Conservation (phyloP, 1,284 basidiomycete species). For the Austropuccinia psidii region DNA sequence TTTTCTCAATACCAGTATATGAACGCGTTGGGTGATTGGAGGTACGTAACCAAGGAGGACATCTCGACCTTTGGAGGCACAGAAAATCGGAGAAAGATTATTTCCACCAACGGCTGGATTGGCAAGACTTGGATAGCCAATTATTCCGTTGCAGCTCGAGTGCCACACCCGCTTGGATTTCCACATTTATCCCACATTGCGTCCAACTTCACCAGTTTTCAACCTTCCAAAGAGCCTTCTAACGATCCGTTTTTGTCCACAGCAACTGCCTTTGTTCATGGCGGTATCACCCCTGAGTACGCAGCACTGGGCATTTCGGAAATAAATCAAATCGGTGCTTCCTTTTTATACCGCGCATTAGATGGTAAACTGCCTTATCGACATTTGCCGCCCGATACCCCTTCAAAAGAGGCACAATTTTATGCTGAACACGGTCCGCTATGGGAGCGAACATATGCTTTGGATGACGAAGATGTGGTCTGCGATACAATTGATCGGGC, state of each 20-base stretch:
- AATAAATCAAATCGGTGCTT: conserved; percentile 65
- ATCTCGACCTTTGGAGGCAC: conserved; percentile 67
- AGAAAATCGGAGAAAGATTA: conserved; percentile 57
- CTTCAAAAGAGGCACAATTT: conserved; percentile 60
- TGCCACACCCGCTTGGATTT: conserved; percentile 60
- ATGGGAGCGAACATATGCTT: conserved; percentile 64
- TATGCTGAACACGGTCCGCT: conserved; percentile 66
- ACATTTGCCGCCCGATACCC: conserved; percentile 62
- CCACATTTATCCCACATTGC: not conserved
- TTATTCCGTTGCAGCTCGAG: conserved; percentile 71
- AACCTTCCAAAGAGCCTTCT: conserved; percentile 41
- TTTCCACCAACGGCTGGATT: conserved; percentile 66
- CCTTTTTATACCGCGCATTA: conserved; percentile 61
- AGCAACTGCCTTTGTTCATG: conserved; percentile 67
- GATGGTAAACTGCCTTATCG: conserved; percentile 54
- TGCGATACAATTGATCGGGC: conserved; percentile 66
- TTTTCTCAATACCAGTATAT: conserved; percentile 50
- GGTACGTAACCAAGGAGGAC: conserved; percentile 74
- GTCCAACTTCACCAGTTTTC: not conserved
- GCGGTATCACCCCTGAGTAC: conserved; percentile 41
- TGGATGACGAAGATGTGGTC: conserved; percentile 59
- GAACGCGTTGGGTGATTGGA: conserved; percentile 84
- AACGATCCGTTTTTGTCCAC: conserved; percentile 52
- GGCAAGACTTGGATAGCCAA: conserved; percentile 75
- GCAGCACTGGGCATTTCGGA: conserved; percentile 54